Conservation (phyloP, 1,284 basidiomycete species). For the Rhodotorula sp. region DNA sequence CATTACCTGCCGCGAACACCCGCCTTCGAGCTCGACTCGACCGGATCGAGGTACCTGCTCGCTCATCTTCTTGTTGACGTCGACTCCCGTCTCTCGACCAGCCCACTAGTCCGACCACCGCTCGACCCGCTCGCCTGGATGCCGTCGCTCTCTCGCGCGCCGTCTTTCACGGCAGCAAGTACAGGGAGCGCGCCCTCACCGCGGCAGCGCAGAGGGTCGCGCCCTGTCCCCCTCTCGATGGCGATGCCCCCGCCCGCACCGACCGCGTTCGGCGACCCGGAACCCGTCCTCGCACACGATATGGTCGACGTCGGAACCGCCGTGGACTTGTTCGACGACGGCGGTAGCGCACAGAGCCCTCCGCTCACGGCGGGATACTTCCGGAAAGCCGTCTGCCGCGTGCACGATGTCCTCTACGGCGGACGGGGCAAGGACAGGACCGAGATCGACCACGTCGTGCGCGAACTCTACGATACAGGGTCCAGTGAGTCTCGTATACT, state of each 20-base stretch:
- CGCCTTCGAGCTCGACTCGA: no score
- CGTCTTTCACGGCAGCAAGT: neutral
- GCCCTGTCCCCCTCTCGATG: constrained; percentile 11
- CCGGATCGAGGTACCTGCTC: no score
- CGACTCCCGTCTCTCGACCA: no score
- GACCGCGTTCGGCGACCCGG: neutral
- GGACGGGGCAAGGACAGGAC: constrained; percentile 21
- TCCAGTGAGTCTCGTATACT: constrained; percentile 17
- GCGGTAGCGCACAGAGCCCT: neutral
- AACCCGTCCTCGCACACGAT: neutral
- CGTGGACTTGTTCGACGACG: neutral
- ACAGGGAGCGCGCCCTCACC: neutral
- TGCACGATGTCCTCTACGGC: constrained; percentile 37
- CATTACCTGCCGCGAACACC: no score
- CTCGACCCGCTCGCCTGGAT: neutral
- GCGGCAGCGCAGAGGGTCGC: neutral
- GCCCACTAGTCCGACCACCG: no score
- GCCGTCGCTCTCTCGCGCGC: neutral
- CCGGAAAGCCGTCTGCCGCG: constrained; percentile 24
- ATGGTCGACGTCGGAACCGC: neutral
- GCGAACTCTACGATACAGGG: constrained; percentile 23
- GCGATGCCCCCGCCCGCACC: constrained; percentile 6
- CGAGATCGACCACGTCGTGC: constrained; percentile 19
- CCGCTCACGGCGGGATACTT: constrained; percentile 9
- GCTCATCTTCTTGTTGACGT: no score